A percentile compares a stretch with the other conserved stretches of the same genome.
Conservation (phyloP, 1,284 basidiomycete genomes). For the Cryptococcus neoformans region DNA sequence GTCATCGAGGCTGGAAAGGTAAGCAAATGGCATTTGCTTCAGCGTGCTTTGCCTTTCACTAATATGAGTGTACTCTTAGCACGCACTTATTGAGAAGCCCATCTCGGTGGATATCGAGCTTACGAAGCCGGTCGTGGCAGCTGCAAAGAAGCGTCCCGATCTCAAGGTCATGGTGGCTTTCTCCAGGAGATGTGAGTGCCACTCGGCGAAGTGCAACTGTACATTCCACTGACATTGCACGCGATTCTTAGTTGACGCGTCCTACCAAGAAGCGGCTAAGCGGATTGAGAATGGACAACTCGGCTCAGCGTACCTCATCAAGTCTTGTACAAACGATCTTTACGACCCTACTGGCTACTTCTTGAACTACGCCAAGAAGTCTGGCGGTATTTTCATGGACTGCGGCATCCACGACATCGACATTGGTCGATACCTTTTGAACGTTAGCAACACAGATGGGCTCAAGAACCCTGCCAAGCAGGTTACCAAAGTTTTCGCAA, state of each 20-base stretch:
- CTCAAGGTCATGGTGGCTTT: constrained; percentile 38
- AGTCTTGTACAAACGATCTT: constrained; percentile 28
- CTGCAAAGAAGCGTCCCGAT: constrained; percentile 12
- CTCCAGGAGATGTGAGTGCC: constrained; percentile 28
- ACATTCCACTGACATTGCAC: background rate
- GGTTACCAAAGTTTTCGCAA: constrained; percentile 25
- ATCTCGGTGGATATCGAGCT: no score
- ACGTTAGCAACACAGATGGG: constrained; percentile 6
- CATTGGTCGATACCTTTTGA: constrained; percentile 22
- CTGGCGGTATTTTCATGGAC: constrained; percentile 36
- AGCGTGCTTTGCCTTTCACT: background rate
- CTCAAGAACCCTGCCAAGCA: constrained; percentile 9
- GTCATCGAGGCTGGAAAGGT: constrained; percentile 20
- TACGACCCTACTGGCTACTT: constrained; percentile 36
- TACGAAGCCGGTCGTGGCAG: no score
- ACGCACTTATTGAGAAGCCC: no score
- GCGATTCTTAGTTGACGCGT: constrained; percentile 26
- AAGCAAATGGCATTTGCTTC: background rate
- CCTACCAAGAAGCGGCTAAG: constrained; percentile 18
- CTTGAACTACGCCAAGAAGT: constrained; percentile 24
- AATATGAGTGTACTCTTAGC: background rate
- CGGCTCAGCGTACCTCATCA: constrained; percentile 24
- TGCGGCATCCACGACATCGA: constrained; percentile 41
- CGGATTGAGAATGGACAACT: constrained; percentile 18
- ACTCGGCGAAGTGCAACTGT: background rate